These are phyloP conservation scores for Pulveroboletus ravenelii DNA, from an alignment of 768 basidiomycete species.

Conservation along the genomic window DNA sequence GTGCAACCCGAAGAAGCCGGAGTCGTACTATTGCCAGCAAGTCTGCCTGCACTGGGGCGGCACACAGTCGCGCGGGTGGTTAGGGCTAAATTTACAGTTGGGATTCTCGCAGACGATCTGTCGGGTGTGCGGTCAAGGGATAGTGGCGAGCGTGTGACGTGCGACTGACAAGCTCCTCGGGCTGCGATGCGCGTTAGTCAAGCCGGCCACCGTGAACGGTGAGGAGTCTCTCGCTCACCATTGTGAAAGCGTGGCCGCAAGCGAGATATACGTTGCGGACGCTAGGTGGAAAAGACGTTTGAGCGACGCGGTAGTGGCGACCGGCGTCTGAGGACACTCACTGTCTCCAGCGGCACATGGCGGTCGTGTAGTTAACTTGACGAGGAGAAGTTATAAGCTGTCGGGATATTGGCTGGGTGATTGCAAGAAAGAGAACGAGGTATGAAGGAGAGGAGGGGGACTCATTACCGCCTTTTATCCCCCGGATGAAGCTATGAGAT, in stretches of 20 bases:
- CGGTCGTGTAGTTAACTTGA: slow-evolving; percentile 3
- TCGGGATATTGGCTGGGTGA: slow-evolving; percentile 4
- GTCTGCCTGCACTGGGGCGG: slow-evolving; percentile 40
- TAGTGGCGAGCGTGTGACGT: not conserved
- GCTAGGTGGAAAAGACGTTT: slow-evolving; percentile 17
- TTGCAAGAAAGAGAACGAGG: slow-evolving; percentile 1
- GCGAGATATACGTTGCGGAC: slow-evolving; percentile 45
- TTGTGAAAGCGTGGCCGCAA: slow-evolving; percentile 44
- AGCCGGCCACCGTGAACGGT: not conserved
- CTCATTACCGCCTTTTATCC: slow-evolving; percentile 26
- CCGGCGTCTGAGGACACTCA: slow-evolving; percentile 27
- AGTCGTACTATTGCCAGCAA: slow-evolving; percentile 46
- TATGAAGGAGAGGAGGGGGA: slow-evolving; percentile 7
- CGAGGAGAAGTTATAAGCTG: not conserved
- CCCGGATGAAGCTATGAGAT: slow-evolving; percentile 24
- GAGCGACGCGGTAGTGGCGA: not conserved
- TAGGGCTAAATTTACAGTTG: slow-evolving; percentile 53
- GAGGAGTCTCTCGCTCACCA: slow-evolving; percentile 30
- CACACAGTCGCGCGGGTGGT: slow-evolving; percentile 41
- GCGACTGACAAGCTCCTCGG: slow-evolving; percentile 34
- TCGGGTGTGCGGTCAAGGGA: slow-evolving; percentile 5
- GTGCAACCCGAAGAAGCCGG: slow-evolving; percentile 5
- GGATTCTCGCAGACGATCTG: slow-evolving; percentile 44
- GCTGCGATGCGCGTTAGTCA: slow-evolving; percentile 23
- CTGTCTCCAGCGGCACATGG: slow-evolving; percentile 55